These are phyloP conservation scores for Fusarium oxysporum DNA, from an alignment of 2,329 filamentous ascomycete genomes.

Conservation along the genomic window DNA sequence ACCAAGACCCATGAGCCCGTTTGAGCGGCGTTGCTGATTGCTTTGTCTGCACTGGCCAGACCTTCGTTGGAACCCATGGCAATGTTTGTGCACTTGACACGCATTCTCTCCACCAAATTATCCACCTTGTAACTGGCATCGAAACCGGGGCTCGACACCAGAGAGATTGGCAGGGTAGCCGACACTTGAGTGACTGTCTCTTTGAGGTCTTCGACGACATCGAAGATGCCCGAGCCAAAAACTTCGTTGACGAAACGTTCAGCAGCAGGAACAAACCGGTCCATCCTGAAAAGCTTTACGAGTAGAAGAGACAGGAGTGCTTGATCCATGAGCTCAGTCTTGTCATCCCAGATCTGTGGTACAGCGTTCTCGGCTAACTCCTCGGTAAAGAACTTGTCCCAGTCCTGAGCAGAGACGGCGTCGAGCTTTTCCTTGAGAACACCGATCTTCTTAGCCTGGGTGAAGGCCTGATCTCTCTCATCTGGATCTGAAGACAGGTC, in stretches of 20 bases:
- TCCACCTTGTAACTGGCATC: conserved; percentile 99
- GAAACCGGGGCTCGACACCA: conserved; percentile 95
- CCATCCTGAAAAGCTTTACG: conserved; percentile 93
- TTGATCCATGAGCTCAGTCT: conserved; percentile 74
- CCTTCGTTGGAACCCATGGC: conserved; percentile 99
- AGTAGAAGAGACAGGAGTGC: conserved; percentile 86
- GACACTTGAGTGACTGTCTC: conserved; percentile 87
- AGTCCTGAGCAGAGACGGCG: conserved; percentile 70
- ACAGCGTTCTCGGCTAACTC: conserved; percentile 89
- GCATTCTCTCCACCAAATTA: conserved; percentile 85
- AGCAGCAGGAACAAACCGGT: conserved; percentile 91
- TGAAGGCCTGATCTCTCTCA: conserved; percentile 75
- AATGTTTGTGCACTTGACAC: conserved; percentile 91
- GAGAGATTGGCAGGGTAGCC: conserved; percentile 85
- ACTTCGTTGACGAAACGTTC: conserved; percentile 90
- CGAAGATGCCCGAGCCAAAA: conserved; percentile 85
- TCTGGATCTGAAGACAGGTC: conserved; percentile 80
- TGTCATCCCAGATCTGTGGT: conserved; percentile 78
- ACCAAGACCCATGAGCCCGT: conserved; percentile 95
- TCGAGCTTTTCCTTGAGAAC: conserved; percentile 80
- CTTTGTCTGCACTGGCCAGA: conserved; percentile 91
- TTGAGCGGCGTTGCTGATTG: conserved; percentile 90
- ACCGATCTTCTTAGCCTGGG: conserved; percentile 74
- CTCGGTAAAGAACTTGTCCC: conserved; percentile 85
- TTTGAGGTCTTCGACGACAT: conserved; percentile 86